Evolutionary conservation across 2,329 filamentous ascomycete genomes (phyloP).

Genomic region (Fusarium dlaminii): DNA sequence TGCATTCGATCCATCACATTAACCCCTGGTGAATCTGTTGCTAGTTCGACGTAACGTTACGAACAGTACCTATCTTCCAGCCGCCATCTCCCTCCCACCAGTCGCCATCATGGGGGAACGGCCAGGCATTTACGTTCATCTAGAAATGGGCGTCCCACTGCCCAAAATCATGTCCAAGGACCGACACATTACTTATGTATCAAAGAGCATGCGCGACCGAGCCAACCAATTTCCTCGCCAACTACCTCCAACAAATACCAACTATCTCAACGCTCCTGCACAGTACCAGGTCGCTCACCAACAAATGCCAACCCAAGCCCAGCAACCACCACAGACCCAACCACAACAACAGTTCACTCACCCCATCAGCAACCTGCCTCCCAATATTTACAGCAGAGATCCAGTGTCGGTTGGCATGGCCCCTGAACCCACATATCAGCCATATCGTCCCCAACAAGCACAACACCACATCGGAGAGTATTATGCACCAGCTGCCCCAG

Average conservation of each 20-base stretch:
- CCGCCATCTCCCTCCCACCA: background rate
- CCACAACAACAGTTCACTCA: slow-evolving; percentile 24
- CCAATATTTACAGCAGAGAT: slow-evolving; percentile 17
- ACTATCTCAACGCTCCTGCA: slow-evolving; percentile 50
- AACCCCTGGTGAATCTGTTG: background rate
- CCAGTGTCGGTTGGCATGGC: background rate
- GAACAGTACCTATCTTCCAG: background rate
- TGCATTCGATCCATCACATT: background rate
- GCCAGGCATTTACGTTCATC: slow-evolving; percentile 56
- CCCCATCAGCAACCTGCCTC: background rate
- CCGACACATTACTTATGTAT: slow-evolving; percentile 59
- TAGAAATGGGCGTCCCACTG: slow-evolving; percentile 64
- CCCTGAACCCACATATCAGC: slow-evolving; percentile 9
- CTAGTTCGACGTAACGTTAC: background rate
- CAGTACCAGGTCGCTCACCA: slow-evolving; percentile 13
- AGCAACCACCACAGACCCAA: slow-evolving; percentile 1
- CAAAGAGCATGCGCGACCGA: slow-evolving; percentile 56
- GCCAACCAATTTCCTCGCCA: slow-evolving; percentile 56
- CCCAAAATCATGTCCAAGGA: slow-evolving; percentile 54
- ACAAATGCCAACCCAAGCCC: slow-evolving; percentile 6
- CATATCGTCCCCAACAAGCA: slow-evolving; percentile 21
- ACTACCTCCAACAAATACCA: slow-evolving; percentile 56
- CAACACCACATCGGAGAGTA: slow-evolving; percentile 23
- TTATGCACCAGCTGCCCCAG: slow-evolving; percentile 14
- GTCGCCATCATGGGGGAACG: slow-evolving; percentile 39